A percentile compares a stretch with the other conserved stretches of the same genome.
Conservation (phyloP, 805 yeast species). For the Barnettozyma botsteinii region DNA sequence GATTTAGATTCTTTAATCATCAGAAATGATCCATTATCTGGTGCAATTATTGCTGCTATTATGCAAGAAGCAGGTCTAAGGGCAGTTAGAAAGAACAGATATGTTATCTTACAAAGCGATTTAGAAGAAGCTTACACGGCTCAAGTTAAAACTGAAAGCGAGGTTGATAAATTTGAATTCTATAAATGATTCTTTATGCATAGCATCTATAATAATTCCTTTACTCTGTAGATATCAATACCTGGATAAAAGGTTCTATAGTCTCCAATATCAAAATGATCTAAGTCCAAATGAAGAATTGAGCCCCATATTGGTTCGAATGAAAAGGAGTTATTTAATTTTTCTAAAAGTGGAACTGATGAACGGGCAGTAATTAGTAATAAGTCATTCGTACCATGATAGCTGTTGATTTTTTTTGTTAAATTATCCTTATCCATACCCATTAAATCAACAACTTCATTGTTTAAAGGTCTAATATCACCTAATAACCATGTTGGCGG, state of each 20-base stretch:
- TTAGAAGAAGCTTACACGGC: constrained; percentile 96
- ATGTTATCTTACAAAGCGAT: constrained; percentile 92
- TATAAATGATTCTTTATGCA: constrained; percentile 54
- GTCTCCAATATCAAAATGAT: constrained; percentile 56
- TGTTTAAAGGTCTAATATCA: constrained; percentile 12
- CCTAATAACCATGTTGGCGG: constrained; percentile 85
- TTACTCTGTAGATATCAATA: constrained; percentile 45
- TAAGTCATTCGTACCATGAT: constrained; percentile 8
- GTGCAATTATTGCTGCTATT: constrained; percentile 96
- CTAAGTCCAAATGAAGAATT: constrained; percentile 58
- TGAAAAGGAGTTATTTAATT: constrained; percentile 8
- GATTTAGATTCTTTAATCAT: constrained; percentile 92
- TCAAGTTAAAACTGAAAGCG: constrained; percentile 93
- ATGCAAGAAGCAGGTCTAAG: constrained; percentile 99
- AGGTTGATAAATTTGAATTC: constrained; percentile 96
- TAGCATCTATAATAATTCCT: background rate
- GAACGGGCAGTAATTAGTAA: constrained; percentile 22
- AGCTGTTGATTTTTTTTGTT: constrained; percentile 16
- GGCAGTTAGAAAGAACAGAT: constrained; percentile 97
- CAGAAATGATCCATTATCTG: constrained; percentile 95
- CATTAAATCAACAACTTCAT: constrained; percentile 38
- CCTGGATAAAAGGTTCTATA: constrained; percentile 54
- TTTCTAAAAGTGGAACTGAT: constrained; percentile 19
- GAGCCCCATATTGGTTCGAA: constrained; percentile 32
- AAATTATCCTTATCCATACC: constrained; percentile 35